These are phyloP conservation scores for Candida suzukii DNA, from an alignment of 805 yeast species.

Conservation along the genomic window DNA sequence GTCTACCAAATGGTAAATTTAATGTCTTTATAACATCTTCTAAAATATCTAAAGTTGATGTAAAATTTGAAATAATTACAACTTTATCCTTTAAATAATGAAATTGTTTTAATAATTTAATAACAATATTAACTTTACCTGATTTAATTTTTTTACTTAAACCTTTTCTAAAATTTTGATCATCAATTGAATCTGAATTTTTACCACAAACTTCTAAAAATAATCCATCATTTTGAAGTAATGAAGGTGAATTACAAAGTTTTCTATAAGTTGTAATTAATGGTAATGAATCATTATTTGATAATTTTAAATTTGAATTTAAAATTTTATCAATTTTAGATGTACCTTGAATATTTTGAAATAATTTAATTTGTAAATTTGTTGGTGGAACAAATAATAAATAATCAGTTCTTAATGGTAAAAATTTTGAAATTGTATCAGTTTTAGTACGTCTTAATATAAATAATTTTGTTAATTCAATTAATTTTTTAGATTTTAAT, in stretches of 20 bases:
- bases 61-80: slow-evolving; percentile 81
- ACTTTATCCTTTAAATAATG: slow-evolving; percentile 41
- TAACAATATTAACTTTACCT: slow-evolving; percentile 63
- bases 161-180: slow-evolving; percentile 14
- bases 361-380: slow-evolving; percentile 45
- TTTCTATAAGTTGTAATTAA: slow-evolving; percentile 72
- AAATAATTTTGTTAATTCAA: slow-evolving; percentile 56
- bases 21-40: slow-evolving; percentile 46
- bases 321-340: slow-evolving; percentile 26
- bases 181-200: slow-evolving; percentile 7
- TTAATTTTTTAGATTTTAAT: slow-evolving; percentile 54
- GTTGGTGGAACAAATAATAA: slow-evolving; percentile 79
- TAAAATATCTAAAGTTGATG: slow-evolving; percentile 76
- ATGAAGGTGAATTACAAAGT: slow-evolving; percentile 74
- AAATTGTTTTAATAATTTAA: slow-evolving; percentile 48
- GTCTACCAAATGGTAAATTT: slow-evolving; percentile 46
- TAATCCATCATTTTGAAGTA: slow-evolving; percentile 45
- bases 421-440: slow-evolving; percentile 42
- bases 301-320: slow-evolving; percentile 14
- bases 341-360: slow-evolving; percentile 40
- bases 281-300: slow-evolving; percentile 43
- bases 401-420: slow-evolving; percentile 71
- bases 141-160: slow-evolving; percentile 23
- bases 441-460: slow-evolving; percentile 66
- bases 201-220: slow-evolving; percentile 25